Percentiles rank a stretch among this genome's conserved stretches.
These are phyloP conservation scores for Candida nonsorbophila DNA, from an alignment of 805 yeast species.

Conservation along the genomic window DNA sequence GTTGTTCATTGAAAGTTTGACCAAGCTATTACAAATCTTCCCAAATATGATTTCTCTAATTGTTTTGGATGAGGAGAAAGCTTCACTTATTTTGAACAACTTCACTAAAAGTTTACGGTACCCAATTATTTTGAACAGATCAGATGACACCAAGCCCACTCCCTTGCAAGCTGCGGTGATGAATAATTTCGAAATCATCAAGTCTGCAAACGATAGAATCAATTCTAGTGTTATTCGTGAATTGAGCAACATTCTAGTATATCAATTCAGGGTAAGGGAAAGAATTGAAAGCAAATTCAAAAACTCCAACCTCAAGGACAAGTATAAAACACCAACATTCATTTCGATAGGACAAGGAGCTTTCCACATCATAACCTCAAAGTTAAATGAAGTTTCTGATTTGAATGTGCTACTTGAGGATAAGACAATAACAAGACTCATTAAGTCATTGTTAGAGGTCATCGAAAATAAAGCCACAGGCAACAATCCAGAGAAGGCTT, in stretches of 20 bases:
- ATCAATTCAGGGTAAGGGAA: constrained; percentile 59
- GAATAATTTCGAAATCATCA: constrained; percentile 35
- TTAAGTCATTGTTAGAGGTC: constrained; percentile 49
- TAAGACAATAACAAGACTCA: constrained; percentile 39
- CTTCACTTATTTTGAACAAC: constrained; percentile 49
- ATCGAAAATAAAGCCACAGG: constrained; percentile 40
- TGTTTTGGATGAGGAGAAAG: constrained; percentile 25
- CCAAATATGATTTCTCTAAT: constrained; percentile 40
- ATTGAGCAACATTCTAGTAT: constrained; percentile 44
- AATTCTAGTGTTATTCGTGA: constrained; percentile 48
- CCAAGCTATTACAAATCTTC: constrained; percentile 51
- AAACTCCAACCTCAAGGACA: constrained; percentile 25
- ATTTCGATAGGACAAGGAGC: constrained; percentile 52
- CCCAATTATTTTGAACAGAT: constrained; percentile 59
- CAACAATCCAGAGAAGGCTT: constrained; percentile 17
- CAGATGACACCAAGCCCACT: constrained; percentile 51
- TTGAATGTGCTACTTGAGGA: constrained; percentile 37
- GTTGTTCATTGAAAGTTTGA: constrained; percentile 55
- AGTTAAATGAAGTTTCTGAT: constrained; percentile 25
- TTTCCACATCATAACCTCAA: constrained; percentile 31
- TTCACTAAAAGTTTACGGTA: constrained; percentile 65
- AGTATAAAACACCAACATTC: constrained; percentile 55
- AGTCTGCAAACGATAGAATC: constrained; percentile 21
- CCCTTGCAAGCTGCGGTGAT: constrained; percentile 59
- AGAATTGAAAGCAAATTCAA: constrained; percentile 51